Evolutionary conservation across 2,329 filamentous ascomycete species (phyloP).

Genomic region (Stachybotrys chartarum): DNA sequence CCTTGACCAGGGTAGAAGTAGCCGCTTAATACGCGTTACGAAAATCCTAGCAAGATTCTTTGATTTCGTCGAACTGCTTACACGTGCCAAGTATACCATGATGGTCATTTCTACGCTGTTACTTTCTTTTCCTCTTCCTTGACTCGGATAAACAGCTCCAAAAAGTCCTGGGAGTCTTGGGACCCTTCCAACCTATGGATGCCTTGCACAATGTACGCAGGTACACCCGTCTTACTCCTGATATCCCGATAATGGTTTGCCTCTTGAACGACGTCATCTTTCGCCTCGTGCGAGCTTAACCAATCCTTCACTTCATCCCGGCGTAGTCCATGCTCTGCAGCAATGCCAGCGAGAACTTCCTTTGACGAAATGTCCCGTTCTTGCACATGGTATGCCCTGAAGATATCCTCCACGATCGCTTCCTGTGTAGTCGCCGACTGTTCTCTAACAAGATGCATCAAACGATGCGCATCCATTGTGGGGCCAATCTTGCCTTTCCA

Average conservation of each 20-base stretch:
- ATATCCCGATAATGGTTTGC: constrained; percentile 3
- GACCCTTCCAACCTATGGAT: constrained; percentile 6
- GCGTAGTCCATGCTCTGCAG: constrained; percentile 11
- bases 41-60: too few relatives aligned
- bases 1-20: too few relatives aligned
- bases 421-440: constrained; percentile 8
- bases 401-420: constrained; percentile 16
- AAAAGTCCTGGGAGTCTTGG: constrained; percentile 8
- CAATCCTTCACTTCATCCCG: constrained; percentile 6
- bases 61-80: too few relatives aligned
- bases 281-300: constrained; percentile 3
- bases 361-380: constrained; percentile 20
- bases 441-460: constrained; percentile 16
- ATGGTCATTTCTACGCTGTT: too few relatives aligned
- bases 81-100: too few relatives aligned
- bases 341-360: constrained; percentile 13
- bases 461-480: constrained; percentile 24
- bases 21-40: too few relatives aligned
- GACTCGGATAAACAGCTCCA: constrained; percentile 11
- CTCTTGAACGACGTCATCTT: constrained; percentile 7
- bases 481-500: constrained; percentile 23
- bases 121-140: constrained; percentile 2
- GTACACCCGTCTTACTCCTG: constrained; percentile 8
- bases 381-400: constrained; percentile 20
- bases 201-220: constrained; percentile 8